Evolutionary conservation across 2,329 filamentous ascomycete species (phyloP), one percentile per base, ranked within the genome.

Genomic region (Paradendryphiella salina): DNA sequence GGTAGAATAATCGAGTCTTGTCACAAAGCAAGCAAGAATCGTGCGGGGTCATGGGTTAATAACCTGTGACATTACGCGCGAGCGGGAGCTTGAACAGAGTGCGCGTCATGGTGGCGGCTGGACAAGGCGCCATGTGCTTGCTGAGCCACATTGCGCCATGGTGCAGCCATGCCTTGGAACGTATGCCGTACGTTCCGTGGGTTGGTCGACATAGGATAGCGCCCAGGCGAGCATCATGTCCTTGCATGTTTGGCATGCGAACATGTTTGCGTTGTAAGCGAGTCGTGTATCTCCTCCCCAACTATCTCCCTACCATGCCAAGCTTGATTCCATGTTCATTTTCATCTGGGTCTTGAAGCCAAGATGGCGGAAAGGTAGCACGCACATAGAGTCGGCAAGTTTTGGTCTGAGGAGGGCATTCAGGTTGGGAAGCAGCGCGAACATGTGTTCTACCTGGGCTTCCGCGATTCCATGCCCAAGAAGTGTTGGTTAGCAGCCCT

Each of bases 31-130:
- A 44, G 36, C 26, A 34, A 35, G n/a, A 31, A 49, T 38, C 42
- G 53, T 39, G 53, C 45, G 54, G 44, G 42, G 43, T 52, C 40
- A 46, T 52, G 47, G 52, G 52, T 46, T 56, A 50, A 39, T 57
- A 50, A 47, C 48, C 56, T 51, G 52, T 20, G 29, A 10, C 41
- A 11, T 49, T 40, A 47, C 34, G 43, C 28, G 40, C 40, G 46
- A 53, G 44, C 46, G 45, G 35, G 48, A 40, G 47, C 39, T 40
- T 17, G 38, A 11, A 37, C 50, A 29, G 28, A 52, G 48, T 45
- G 43, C 55, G 59, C 60, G 63, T 64, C 61, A 65, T 65, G 46
- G 58, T 60, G 57, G 61, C 59, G 54, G 43, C 33, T 26, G 35
- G 31, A 42, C 34, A 28, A 45, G 38, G 26, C 33, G 40, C 45